These are phyloP conservation scores for Teunomyces tritomae DNA, from an alignment of 805 yeast genomes.

Conservation along the genomic window DNA sequence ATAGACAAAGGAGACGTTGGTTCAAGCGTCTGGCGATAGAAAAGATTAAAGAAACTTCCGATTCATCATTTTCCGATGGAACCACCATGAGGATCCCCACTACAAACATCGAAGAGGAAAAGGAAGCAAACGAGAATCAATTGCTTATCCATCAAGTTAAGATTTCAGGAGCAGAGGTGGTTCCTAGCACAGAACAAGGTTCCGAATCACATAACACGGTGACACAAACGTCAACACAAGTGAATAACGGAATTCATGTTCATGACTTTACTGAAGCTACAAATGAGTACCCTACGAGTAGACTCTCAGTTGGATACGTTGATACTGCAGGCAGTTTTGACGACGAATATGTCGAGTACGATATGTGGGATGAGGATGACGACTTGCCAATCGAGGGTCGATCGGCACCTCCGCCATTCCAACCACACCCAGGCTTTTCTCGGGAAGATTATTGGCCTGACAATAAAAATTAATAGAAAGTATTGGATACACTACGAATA, in stretches of 20 bases:
- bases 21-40: neutral
- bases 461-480: constrained; percentile 5
- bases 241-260: neutral
- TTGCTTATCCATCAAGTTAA: neutral
- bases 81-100: neutral
- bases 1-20: neutral
- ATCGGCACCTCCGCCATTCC: constrained; percentile 41
- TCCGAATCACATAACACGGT: neutral
- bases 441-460: constrained; percentile 45
- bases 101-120: neutral
- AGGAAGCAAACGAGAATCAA: neutral
- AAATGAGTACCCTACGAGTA: neutral
- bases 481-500: neutral
- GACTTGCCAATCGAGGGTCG: constrained; percentile 5
- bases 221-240: neutral
- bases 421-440: constrained; percentile 44
- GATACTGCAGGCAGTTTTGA: constrained; percentile 16
- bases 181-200: neutral
- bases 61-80: neutral
- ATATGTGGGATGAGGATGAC: constrained; percentile 17
- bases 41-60: neutral
- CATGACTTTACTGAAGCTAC: neutral
- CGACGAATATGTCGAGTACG: constrained; percentile 27
- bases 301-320: neutral
- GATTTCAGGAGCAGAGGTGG: neutral